A percentile compares a stretch with the other conserved stretches of the same genome.
phyloP scores from a whole-genome alignment of 768 basidiomycete genomes.

The Strobilomyces confusus region DNA sequence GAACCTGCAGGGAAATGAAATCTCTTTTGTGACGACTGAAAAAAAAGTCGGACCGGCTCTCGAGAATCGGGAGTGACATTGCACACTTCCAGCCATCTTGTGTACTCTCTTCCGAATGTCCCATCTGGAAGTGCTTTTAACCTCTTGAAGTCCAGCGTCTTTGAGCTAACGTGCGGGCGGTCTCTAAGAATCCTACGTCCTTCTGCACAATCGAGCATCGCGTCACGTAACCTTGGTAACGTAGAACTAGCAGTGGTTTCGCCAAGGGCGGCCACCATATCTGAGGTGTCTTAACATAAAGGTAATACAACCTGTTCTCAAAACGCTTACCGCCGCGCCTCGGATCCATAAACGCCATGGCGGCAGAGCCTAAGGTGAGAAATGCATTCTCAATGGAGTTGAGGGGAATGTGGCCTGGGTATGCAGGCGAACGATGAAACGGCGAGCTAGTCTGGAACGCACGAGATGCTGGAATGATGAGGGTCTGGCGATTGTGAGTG shows the following conservation, averaged over 20 bases:
- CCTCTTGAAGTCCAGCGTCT: constrained; percentile 65
- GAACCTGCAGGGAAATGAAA: constrained; percentile 54
- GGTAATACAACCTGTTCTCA: not conserved
- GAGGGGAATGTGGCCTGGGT: constrained; percentile 78
- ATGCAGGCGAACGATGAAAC: too few species aligned
- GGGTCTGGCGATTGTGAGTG: too few species aligned
- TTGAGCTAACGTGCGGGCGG: constrained; percentile 75
- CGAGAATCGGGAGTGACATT: constrained; percentile 92
- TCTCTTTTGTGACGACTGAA: too few species aligned
- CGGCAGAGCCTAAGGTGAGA: constrained; percentile 79
- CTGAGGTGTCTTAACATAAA: constrained; percentile 38
- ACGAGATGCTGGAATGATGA: constrained; percentile 3
- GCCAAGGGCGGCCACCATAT: constrained; percentile 92
- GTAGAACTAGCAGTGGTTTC: constrained; percentile 86
- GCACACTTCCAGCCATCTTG: constrained; percentile 85
- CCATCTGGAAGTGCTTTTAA: constrained; percentile 69
- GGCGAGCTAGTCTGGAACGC: too few species aligned
- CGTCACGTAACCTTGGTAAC: constrained; percentile 69
- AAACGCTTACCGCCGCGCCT: constrained; percentile 69
- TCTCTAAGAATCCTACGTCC: too few species aligned
- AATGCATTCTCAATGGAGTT: constrained; percentile 79
- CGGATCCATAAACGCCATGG: constrained; percentile 79
- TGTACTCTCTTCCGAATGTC: constrained; percentile 82
- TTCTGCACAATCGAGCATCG: constrained; percentile 76
- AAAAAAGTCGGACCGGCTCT: constrained; percentile 59